Evolutionary conservation across 441 rosid genomes (phyloP).

Genomic region (Oxalis stricta): DNA sequence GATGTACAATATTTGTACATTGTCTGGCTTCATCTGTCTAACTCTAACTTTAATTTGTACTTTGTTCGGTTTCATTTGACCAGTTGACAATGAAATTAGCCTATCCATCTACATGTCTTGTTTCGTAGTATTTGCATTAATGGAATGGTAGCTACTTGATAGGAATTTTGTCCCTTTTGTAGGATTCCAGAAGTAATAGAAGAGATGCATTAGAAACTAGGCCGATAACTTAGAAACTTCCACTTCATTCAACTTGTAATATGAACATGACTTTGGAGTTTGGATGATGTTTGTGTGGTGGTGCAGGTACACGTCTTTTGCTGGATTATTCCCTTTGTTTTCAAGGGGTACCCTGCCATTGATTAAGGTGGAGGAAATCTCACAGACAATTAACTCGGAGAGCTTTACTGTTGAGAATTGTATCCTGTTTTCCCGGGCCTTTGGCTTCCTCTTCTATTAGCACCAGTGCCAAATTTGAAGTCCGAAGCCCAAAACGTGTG

Average conservation of each 20-base stretch:
- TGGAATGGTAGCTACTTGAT: too few species aligned
- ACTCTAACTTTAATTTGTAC: too few species aligned
- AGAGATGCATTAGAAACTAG: too few species aligned
- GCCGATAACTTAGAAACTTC: too few species aligned
- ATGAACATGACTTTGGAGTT: background rate
- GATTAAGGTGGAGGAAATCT: conserved; percentile 82
- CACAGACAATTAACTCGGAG: conserved; percentile 80
- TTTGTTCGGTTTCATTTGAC: too few species aligned
- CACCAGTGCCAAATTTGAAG: conserved; percentile 85
- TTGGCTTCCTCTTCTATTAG: conserved; percentile 64
- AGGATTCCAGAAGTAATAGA: too few species aligned
- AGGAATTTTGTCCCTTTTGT: too few species aligned
- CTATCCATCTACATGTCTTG: too few species aligned
- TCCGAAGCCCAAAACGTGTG: conserved; percentile 84
- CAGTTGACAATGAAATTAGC: too few species aligned
- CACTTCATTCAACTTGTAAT: background rate
- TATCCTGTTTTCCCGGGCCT: conserved; percentile 66
- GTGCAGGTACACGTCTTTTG: conserved; percentile 78
- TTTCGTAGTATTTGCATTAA: too few species aligned
- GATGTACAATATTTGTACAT: too few species aligned
- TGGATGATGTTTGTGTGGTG: background rate
- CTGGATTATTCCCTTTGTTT: conserved; percentile 68
- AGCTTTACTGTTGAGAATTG: conserved; percentile 69
- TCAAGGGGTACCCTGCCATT: conserved; percentile 48
- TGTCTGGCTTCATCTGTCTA: too few species aligned